Evolutionary conservation across 352 stramenopile genomes (phyloP).

Genomic region (Globisporangium viniferum): DNA sequence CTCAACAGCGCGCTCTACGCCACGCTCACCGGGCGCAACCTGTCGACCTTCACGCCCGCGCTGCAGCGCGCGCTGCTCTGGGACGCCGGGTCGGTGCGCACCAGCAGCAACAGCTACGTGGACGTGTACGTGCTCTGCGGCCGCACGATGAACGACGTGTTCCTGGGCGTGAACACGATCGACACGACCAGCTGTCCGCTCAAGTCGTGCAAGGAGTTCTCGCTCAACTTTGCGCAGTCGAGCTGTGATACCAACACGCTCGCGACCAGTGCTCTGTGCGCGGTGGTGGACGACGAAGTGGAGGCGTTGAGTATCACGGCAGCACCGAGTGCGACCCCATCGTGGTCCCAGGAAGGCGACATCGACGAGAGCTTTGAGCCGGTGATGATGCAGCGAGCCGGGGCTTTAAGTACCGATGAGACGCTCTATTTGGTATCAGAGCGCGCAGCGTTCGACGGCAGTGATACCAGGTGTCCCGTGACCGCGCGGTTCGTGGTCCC

Average conservation of each 20-base stretch:
- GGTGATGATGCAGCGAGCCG: conserved; percentile 23
- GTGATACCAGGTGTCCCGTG: conserved; percentile 24
- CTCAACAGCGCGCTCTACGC: background rate
- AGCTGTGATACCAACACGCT: conserved; percentile 20
- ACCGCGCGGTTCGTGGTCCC: conserved; percentile 28
- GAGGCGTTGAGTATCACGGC: background rate
- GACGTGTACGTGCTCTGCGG: conserved; percentile 42
- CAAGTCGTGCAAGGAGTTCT: conserved; percentile 31
- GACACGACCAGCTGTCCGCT: conserved; percentile 19
- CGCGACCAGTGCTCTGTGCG: conserved; percentile 20
- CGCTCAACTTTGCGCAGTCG: conserved; percentile 24
- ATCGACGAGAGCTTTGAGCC: conserved; percentile 34
- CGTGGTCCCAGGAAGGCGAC: conserved; percentile 33
- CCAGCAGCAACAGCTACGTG: conserved; percentile 23
- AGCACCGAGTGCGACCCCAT: too few species aligned
- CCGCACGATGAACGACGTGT: conserved; percentile 36
- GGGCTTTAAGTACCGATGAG: background rate
- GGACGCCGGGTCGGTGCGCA: conserved; percentile 34
- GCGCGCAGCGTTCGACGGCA: conserved; percentile 11
- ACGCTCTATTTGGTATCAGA: conserved; percentile 28
- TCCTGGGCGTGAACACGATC: conserved; percentile 19
- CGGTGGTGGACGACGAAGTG: conserved; percentile 4
- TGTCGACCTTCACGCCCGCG: background rate
- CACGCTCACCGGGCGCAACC: background rate
- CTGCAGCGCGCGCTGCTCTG: conserved; percentile 67